Evolutionary conservation across 2,329 filamentous ascomycete genomes (phyloP).

Genomic region (Botrytis squamosa): DNA sequence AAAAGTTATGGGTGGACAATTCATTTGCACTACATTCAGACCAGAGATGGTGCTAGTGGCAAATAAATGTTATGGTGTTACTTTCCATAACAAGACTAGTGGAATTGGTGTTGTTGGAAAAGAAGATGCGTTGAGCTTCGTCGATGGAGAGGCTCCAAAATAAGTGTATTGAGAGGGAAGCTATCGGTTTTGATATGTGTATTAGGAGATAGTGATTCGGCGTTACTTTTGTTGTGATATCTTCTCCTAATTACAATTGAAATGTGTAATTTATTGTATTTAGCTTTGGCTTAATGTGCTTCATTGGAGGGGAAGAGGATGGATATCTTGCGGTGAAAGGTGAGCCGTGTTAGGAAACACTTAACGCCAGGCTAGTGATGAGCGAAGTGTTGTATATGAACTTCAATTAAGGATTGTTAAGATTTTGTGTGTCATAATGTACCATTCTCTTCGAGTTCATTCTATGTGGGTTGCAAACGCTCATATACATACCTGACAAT

Average conservation of each 20-base stretch:
- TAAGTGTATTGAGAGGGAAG: constrained; percentile 19
- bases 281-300: not conserved
- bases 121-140: constrained; percentile 88
- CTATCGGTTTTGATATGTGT: not conserved
- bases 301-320: not conserved
- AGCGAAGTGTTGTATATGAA: not conserved
- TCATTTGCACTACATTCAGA: constrained; percentile 98
- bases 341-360: not conserved
- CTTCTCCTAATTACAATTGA: not conserved
- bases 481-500: not conserved
- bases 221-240: not conserved
- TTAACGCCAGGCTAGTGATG: not conserved
- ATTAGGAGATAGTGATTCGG: not conserved
- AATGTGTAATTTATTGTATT: not conserved
- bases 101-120: constrained; percentile 85
- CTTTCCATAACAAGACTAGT: constrained; percentile 90
- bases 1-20: constrained; percentile 60
- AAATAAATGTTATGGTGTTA: constrained; percentile 97
- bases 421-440: not conserved
- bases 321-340: not conserved
- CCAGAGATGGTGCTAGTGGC: constrained; percentile 95
- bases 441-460: not conserved
- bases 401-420: not conserved
- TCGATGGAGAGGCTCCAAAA: constrained; percentile 69
- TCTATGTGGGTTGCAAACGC: not conserved